Base-by-base conservation (phyloP, 495 filamentous ascomycete genomes). In the Monascus purpureus region DNA sequence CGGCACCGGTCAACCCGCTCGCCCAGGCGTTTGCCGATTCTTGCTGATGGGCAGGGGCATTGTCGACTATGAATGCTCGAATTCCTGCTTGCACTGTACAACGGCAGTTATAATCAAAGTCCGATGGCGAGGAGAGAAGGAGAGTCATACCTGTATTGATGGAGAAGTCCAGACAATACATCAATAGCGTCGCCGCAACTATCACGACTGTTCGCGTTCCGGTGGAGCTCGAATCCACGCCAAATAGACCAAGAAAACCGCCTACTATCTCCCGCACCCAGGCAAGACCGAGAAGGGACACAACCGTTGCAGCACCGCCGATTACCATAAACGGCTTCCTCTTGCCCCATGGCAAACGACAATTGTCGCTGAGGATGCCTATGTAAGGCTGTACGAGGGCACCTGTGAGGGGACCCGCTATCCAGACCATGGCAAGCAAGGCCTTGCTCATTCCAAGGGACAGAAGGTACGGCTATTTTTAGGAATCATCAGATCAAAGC, bases 361-460 rank as follows among this genome's bases (percentile, higher is more conserved):
- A 88, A 42, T 82, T 83, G 42, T 95, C 86, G 46, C 83, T 92
- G 42, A 80, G 68, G 46, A 93, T 86, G 32, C 86, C 86, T 15
- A 95, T 73, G 47, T 92, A 92, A n/a, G 86, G 86, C 58, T 95
- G 86, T 13, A 95, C 86, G 22, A 95, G 59, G 2, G 73, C 73
- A 8, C 86, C 86, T 2, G 83, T 83, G 15, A 95, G 61, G 3
- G 86, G 86, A 2, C 86, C 84, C 6, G 86, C 86, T 38, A 95
- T 86, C 86, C 86, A 95, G 15, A 93, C 86, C 35, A 93, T 66
- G 11, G 86, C 86, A 56, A 93, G 77, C n/a, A 93, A 57, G 20
- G 86, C 78, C 53, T 95, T 95, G 67, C 78, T 90, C 57, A 95
- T 65, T 5, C 86, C 86, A 12, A 95, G 71, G 5, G 82, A 87